Base-by-base conservation (phyloP, 495 filamentous ascomycete species). In the Aspergillus bertholletiae region DNA sequence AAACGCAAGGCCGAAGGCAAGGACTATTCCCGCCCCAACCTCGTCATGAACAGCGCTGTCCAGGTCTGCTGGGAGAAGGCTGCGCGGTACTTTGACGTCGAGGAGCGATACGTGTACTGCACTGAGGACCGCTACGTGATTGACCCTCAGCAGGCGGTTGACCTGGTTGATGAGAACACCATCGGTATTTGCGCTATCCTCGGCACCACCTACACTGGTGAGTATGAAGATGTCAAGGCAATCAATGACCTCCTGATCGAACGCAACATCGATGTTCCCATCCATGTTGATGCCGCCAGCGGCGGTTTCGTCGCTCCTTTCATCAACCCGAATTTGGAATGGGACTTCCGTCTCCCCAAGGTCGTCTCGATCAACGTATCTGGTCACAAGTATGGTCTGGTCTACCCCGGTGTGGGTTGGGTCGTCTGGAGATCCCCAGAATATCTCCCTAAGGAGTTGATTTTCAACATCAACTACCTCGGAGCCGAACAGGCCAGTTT, bases 1-100 rank as follows among this genome's bases (percentile, higher is more conserved):
- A 83, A 83, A 74, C 87, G 90, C 57, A 79, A 84, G 59, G 88
- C 83, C 26, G 87, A 79, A 28, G 90, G 90, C 51, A 90, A 92
- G 74, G 80, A 90, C 56, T 77, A 58, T 55, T 84, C 88, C 53
- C 77, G 75, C 11, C 92, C 92, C 47, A 96, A 96, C 73, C 86
- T 96, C 55, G 71, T 96, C 76, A 95, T 96, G 90, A 90, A 85
- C 58, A 88, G 88, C 24, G 90, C 92, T 23, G 92, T 96, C 0
- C 92, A 96, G 75, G 92, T 96, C 18, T 95, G 90, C 80, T 96
- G 91, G 91, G 91, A 96, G 75, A 96, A 96, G 73, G 92, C 92
- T 0, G 87, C 90, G 13, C 80, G 92, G 24, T 96, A 96, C 75
- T 95, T 96, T 61, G 92, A 96, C 58, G 79, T 95, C 43, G 91